Evolutionary conservation across 1,284 basidiomycete genomes (phyloP), one percentile per base, ranked within the genome.

Genomic region (Boletus holoroseus): DNA sequence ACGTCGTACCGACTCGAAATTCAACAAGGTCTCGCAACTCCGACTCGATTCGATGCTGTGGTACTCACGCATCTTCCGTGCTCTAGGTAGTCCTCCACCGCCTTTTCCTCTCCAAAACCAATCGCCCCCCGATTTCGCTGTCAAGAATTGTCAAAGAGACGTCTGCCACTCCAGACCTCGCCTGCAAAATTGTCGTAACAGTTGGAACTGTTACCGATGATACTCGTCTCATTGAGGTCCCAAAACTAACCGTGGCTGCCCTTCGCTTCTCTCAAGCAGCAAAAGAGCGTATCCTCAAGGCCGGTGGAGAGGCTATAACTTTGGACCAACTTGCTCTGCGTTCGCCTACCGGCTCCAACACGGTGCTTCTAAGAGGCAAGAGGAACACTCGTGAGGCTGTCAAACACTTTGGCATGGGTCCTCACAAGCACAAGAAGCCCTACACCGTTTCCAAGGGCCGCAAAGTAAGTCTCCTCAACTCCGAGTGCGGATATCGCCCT

Each of bases 151-250:
- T 85, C 58, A 91, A 85, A 73, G 86, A 93, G 73, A 91, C 90
- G 48, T 69, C 77, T 53, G 77, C 74, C 59, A 80, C 83, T 51
- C 74, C 81, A 58, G 84, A 91, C 58, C 83, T 82, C 59, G 77
- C 79, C 50, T 81, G 81, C 57, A 94, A 96, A 78, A 84, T 89
- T 62, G 80, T 99, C 63, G 94, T 98, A 60, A 75, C 82, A 53
- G 91, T 99, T 62, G 92, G 88, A 62, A 88, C 94, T 46, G 82
- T 99, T 64, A 97, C 96, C 52, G 96, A 99, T 75, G 95, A 99
- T 72, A 83, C 93, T 72, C 94, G 96, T 68, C 75, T 96, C 55
- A 68, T 79, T 52, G 83, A 83, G 56, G 76, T 98, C 52, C 95
- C 95, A 68, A 97, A 96, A 77, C 78, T 99, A 64, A 83, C 90